Conservation (phyloP, 306 rosid species). For the Ormosia semicastrata region DNA sequence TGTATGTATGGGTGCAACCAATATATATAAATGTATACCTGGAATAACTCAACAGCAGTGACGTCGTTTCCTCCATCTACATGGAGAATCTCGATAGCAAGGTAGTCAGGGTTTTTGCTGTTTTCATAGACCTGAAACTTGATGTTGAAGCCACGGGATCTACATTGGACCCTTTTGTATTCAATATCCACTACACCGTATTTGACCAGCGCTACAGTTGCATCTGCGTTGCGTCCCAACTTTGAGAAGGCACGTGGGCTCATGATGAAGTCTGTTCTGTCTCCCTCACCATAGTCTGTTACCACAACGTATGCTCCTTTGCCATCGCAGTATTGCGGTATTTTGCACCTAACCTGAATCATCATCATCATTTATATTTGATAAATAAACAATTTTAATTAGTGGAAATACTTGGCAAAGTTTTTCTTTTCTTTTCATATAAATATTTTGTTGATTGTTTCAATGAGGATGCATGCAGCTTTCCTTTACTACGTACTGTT, state of each 20-base stretch:
- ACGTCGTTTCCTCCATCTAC: constrained; percentile 62
- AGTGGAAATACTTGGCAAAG: not conserved
- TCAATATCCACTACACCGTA: constrained; percentile 47
- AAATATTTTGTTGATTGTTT: not conserved
- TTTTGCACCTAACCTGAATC: constrained; percentile 44
- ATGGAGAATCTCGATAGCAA: constrained; percentile 48
- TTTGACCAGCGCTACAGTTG: constrained; percentile 38
- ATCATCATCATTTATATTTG: not conserved
- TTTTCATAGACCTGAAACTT: constrained; percentile 50
- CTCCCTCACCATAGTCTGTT: constrained; percentile 52
- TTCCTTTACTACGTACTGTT: not conserved
- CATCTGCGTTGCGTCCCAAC: constrained; percentile 30
- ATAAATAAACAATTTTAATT: not conserved
- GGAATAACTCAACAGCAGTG: constrained; percentile 52
- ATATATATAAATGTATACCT: constrained; percentile 32
- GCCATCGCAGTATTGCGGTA: constrained; percentile 33
- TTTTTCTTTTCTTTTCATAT: not conserved
- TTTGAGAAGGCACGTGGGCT: constrained; percentile 36
- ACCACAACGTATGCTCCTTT: constrained; percentile 44
- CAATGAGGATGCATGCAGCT: not conserved
- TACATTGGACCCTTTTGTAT: constrained; percentile 50
- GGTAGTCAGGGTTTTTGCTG: constrained; percentile 61
- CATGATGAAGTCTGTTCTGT: constrained; percentile 45
- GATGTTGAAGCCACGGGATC: constrained; percentile 39
- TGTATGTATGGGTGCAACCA: not conserved